Evolutionary conservation across 179 eudicot genomes (phyloP), one percentile per base, ranked within the genome.

Genomic region (Vitellaria paradoxa): DNA sequence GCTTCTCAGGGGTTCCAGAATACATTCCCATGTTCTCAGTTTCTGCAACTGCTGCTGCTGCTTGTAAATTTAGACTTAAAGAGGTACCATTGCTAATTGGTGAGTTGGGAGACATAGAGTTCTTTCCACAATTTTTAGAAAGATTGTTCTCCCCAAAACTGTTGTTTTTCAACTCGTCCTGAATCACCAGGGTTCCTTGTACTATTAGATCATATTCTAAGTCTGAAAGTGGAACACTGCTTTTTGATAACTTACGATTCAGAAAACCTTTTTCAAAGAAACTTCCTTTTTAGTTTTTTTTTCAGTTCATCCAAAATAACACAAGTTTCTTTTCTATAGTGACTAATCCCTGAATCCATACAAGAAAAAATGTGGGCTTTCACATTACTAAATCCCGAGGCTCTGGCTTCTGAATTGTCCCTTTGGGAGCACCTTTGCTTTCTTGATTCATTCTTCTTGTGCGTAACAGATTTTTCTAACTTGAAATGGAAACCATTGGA

Each of bases 381-480:
- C 65, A 57, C 52, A 59, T 10, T 12, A 18, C 53, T 55, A 50
- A 50, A 55, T 69, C 62, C 60, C 15, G 76, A 57, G 13, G 17
- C 73, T 61, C 47, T 42, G 45, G 74, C 15, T 13, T 56, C 66
- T 56, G 73, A 63, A 70, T 17, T 24, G 4, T 77, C 72, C 23
- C 45, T 65, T 62, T 76, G 73, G 6, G 57, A 69, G 59, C 30
- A 68, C 7, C 52, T 72, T 42, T 59, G 74, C 20, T 57, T 66
- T 14, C 23, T 50, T 61, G 63, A 66, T 3, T 70, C 67, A 49
- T 18, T 71, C 42, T 67, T 65, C 61, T 30, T 74, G 68, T 47
- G 67, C 49, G 75, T 65, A 79, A 49, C 57, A 79, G 76, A 77
- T 76, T 83, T 83, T 73, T 89, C 76, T 9, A 77, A 78, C 15